Percentiles rank a stretch among this genome's conserved stretches.
Evolutionary conservation across 2,329 filamentous ascomycete genomes (phyloP).

Genomic region (Leptographium procerum): DNA sequence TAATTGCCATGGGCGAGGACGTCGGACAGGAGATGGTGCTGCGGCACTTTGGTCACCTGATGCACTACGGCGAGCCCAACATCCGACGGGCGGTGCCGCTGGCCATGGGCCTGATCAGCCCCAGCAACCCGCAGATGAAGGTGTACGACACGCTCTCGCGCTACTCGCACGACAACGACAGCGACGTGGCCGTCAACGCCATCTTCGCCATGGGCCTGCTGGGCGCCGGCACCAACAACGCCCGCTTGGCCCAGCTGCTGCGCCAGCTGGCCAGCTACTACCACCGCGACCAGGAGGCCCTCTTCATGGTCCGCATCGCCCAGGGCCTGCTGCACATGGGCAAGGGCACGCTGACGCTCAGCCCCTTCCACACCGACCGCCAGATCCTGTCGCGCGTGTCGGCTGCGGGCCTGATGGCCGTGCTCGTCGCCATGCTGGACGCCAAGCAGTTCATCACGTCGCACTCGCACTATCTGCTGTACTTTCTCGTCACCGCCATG

Average conservation of each 20-base stretch:
- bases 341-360: conserved; percentile 91
- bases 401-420: conserved; percentile 77
- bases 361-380: conserved; percentile 98
- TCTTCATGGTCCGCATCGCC: conserved; percentile 99
- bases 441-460: conserved; percentile 70
- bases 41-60: conserved; percentile 91
- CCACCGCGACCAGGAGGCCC: conserved; percentile 85
- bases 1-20: conserved; percentile 97
- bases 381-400: conserved; percentile 89
- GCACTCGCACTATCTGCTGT: conserved; percentile 79
- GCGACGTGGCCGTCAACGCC: conserved; percentile 93
- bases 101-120: conserved; percentile 91
- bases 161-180: conserved; percentile 98
- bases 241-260: conserved; percentile 84
- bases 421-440: conserved; percentile 88
- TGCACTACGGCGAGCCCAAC: conserved; percentile 98
- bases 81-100: conserved; percentile 93
- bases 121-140: conserved; percentile 99
- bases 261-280: conserved; percentile 96
- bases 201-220: conserved; percentile 99
- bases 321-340: conserved; percentile 98
- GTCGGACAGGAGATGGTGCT: conserved; percentile 98
- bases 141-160: conserved; percentile 95
- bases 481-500: conserved; percentile 95
- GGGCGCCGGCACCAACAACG: conserved; percentile 96